phyloP scores from a whole-genome alignment of 2,329 filamentous ascomycete genomes.

The Fusarium sp. region DNA sequence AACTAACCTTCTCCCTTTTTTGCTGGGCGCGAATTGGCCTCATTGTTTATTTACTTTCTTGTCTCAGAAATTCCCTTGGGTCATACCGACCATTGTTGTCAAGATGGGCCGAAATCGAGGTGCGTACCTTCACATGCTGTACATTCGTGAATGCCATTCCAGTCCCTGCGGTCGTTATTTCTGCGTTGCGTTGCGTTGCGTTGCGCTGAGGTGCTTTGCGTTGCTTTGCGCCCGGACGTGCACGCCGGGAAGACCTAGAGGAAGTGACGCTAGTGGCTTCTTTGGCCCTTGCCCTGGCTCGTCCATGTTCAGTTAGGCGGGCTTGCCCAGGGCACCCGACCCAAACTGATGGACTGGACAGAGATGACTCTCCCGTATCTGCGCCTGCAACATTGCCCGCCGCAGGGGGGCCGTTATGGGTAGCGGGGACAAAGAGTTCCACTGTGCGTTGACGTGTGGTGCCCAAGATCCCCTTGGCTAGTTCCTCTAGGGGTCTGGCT shows the following conservation, averaged over 20 bases:
- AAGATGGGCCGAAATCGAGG: constrained; percentile 68
- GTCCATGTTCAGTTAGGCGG: constrained; percentile 11
- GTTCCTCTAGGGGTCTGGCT: constrained; percentile 27
- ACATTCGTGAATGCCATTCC: constrained; percentile 42
- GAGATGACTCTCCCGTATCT: constrained; percentile 2
- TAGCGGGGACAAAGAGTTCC: constrained; percentile 31
- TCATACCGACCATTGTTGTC: constrained; percentile 30
- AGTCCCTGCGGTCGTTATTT: constrained; percentile 25
- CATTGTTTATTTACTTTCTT: constrained; percentile 18
- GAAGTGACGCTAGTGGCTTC: constrained; percentile 24
- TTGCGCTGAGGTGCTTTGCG: constrained; percentile 4
- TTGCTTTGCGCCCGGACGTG: constrained; percentile 19
- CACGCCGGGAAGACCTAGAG: constrained; percentile 10
- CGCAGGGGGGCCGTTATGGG: constrained; percentile 32
- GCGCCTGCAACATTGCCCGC: constrained; percentile 27
- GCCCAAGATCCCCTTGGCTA: constrained; percentile 33
- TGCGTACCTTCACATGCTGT: constrained; percentile 53
- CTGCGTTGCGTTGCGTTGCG: neutral
- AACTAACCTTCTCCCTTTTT: constrained; percentile 15
- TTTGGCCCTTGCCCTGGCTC: constrained; percentile 17
- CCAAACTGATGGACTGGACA: constrained; percentile 11
- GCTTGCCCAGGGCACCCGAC: constrained; percentile 16
- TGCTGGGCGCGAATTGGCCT: constrained; percentile 10
- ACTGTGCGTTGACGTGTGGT: constrained; percentile 30
- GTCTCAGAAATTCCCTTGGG: constrained; percentile 41